Evolutionary conservation across 768 basidiomycete genomes (phyloP), one percentile per base, ranked within the genome.

Genomic region (Harrya chromipes): DNA sequence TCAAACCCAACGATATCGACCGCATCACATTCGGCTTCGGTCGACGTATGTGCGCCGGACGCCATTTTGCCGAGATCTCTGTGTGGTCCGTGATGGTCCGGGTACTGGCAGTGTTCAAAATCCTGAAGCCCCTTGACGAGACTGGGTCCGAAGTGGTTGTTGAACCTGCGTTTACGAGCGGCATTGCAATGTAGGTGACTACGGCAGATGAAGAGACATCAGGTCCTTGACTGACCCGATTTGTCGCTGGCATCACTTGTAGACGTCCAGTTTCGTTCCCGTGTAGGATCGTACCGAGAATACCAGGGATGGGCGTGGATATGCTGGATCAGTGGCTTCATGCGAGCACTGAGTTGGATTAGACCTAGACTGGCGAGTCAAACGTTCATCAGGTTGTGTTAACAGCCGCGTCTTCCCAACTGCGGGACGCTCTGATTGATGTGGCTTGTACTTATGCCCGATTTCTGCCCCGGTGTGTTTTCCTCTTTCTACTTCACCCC

Each of bases 1-100:
- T 60, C 5, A 60, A 45, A 26, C 21, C 38, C 0, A 46, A 53
- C 9, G 33, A 31, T 10, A 24, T 39, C 9, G 49, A 52, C 7
- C 41, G 48, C 13, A 16, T 63, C 9, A 42, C 21, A 1, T 66
- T 56, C 29, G 64, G 64, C 17, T 67, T 59, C 29, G 65, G 65
- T 31, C 52, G 66, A 6, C 55, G 60, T 16, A 50, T 58, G 9
- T 61, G 64, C 21, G 45, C 49, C 13, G 62, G 64, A 6, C 48
- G 52, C 33, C 24, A 62, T 40, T 45, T 62, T 37, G 62, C 54
- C 9, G 50, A 51, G 39, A 40, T 33, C 6, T 33, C 33, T 60
- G 54, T 2, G 16, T 14, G 0, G 63, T 56, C 23, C 14, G 10
- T 27, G 14, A 50, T 56, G 6, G 38, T 20, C 24, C 41, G 5